These are phyloP conservation scores for Phyllostachys edulis DNA, from an alignment of 176 grass and related monocot species.

Conservation along the genomic window DNA sequence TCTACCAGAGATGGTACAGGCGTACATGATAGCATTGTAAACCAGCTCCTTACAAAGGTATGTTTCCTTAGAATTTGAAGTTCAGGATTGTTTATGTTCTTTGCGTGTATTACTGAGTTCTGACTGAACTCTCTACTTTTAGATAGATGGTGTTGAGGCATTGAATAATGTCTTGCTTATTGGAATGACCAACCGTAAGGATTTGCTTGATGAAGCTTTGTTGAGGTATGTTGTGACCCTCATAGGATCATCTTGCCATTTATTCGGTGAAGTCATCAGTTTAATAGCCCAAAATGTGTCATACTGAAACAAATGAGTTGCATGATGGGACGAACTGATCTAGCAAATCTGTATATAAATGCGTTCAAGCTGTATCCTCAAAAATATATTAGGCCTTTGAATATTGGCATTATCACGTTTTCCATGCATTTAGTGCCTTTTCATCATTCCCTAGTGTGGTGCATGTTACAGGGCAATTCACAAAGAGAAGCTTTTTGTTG, in stretches of 20 bases:
- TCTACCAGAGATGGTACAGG: slow-evolving; percentile 92
- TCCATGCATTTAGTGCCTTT: slow-evolving; percentile 5
- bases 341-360: slow-evolving; percentile 7
- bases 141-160: slow-evolving; percentile 96
- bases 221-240: slow-evolving; percentile 60
- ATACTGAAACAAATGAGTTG: background rate
- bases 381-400: background rate
- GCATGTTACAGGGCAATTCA: background rate
- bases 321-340: background rate
- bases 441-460: slow-evolving; percentile 5
- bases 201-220: slow-evolving; percentile 95
- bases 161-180: slow-evolving; percentile 98
- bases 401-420: background rate
- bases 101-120: slow-evolving; percentile 24
- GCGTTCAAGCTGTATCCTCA: background rate
- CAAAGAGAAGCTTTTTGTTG: background rate
- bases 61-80: slow-evolving; percentile 17
- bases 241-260: background rate
- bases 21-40: slow-evolving; percentile 96
- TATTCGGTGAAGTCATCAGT: background rate
- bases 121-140: slow-evolving; percentile 34
- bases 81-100: slow-evolving; percentile 1
- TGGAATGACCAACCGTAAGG: slow-evolving; percentile 98
- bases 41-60: slow-evolving; percentile 98
- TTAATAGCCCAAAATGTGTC: slow-evolving; percentile 16